Percentiles rank a stretch among this genome's conserved stretches.
phyloP scores from a whole-genome alignment of 495 filamentous ascomycete genomes.

The Copromyces sp. region DNA sequence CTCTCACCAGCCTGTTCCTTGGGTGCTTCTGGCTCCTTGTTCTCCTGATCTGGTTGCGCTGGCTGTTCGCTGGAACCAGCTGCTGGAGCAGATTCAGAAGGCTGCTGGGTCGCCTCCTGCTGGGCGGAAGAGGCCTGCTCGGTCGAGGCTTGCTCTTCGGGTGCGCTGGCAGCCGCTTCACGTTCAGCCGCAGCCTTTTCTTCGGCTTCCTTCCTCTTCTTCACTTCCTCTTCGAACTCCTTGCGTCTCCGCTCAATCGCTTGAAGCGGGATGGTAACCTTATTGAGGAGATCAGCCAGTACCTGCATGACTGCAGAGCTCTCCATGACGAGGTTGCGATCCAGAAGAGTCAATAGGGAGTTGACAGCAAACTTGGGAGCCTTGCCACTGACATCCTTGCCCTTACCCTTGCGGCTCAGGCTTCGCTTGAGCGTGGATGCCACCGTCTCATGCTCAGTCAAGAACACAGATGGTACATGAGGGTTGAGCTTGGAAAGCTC shows the following conservation, averaged over 20 bases:
- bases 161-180: constrained; percentile 9
- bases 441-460: constrained; percentile 85
- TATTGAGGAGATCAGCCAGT: constrained; percentile 73
- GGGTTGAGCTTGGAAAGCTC: constrained; percentile 70
- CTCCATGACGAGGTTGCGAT: constrained; percentile 88
- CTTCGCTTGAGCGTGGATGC: constrained; percentile 62
- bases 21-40: constrained; percentile 18
- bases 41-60: constrained; percentile 15
- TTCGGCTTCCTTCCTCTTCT: constrained; percentile 34
- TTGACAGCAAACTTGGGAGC: constrained; percentile 87
- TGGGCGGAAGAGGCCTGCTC: constrained; percentile 13
- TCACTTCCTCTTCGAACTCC: constrained; percentile 48
- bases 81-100: neutral
- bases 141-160: constrained; percentile 16
- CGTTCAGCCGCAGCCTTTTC: constrained; percentile 13
- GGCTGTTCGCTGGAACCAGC: constrained; percentile 13
- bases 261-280: constrained; percentile 79
- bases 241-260: constrained; percentile 77
- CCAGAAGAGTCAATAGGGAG: constrained; percentile 74
- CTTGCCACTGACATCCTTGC: constrained; percentile 59
- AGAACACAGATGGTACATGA: constrained; percentile 83
- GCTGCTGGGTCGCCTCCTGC: constrained; percentile 1
- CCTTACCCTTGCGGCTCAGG: constrained; percentile 74
- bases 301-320: constrained; percentile 92
- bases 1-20: constrained; percentile 42